These are phyloP conservation scores for Schizosaccharomyces cryophilus DNA, from an alignment of 805 yeast species.

Conservation along the genomic window DNA sequence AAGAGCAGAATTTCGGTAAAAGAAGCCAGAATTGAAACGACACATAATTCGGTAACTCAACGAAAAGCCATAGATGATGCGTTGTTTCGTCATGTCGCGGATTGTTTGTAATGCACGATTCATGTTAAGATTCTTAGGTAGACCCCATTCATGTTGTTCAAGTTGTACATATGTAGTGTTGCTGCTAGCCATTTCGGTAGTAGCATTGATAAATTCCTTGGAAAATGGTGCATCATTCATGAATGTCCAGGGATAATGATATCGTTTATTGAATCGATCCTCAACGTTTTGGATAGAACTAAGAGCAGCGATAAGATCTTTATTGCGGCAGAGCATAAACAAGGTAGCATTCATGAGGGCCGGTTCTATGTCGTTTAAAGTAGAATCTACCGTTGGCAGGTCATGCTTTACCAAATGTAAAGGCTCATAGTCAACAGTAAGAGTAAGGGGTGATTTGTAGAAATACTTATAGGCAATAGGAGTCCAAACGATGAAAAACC, in stretches of 20 bases:
- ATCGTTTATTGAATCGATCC: constrained; percentile 54
- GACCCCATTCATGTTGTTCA: constrained; percentile 54
- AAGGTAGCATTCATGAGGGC: constrained; percentile 26
- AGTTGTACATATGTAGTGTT: constrained; percentile 45
- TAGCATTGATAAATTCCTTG: constrained; percentile 37
- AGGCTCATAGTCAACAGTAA: too few species aligned
- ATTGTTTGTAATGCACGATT: constrained; percentile 26
- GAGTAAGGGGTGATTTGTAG: too few species aligned
- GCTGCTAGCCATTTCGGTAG: constrained; percentile 36
- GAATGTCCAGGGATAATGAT: constrained; percentile 78
- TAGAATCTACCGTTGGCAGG: too few species aligned
- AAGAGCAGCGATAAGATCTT: constrained; percentile 32
- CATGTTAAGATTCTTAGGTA: constrained; percentile 46
- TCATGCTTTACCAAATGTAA: too few species aligned
- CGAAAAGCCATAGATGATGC: constrained; percentile 40
- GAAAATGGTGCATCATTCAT: constrained; percentile 57
- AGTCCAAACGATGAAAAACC: too few species aligned
- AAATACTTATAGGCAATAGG: too few species aligned
- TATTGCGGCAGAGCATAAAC: constrained; percentile 45
- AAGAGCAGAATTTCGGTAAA: constrained; percentile 54
- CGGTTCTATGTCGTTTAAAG: neutral
- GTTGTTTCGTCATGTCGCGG: constrained; percentile 19
- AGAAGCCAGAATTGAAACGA: constrained; percentile 75
- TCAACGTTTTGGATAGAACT: constrained; percentile 46
- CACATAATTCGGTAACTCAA: constrained; percentile 79